Base-by-base conservation (phyloP, 305 asterid genomes). In the Caryopteris hybrid region DNA sequence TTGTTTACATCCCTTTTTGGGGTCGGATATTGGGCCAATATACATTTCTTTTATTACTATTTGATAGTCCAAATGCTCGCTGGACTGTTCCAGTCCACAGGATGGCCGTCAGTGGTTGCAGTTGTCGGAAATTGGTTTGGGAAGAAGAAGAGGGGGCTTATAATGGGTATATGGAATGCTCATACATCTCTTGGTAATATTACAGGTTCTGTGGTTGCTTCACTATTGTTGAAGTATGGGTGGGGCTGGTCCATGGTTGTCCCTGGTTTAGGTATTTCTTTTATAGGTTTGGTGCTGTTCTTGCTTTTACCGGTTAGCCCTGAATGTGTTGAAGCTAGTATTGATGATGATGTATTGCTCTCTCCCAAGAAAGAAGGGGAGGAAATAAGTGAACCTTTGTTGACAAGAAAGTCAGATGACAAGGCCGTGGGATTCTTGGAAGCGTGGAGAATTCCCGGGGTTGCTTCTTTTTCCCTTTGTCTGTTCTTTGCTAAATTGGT, bases 101-200 rank as follows among this genome's bases (percentile, higher is more conserved):
- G 98, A n/a, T 92, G 98, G 98, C 98, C 97, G 1, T 88, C 98
- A 0, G 98, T 92, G 69, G 98, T 92, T 16, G 96, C 97, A 0
- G 90, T 92, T 13, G 90, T 92, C 0, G 97, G 98, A 0, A 90
- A 92, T 66, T 90, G 98, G 98, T 92, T 90, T 9, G 96, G 97
- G 67, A 90, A 92, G 68, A 90, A 75, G 84, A 90, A 76, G 79
- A 81, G 98, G 52, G 96, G 98, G 5, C 95, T 92, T 52, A 90
- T 92, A 66, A 89, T 94, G 99, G 99, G 99, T 31, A 81, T 94
- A 2, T 94, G 99, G 99, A 94, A 91, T 72, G 85, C 97, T 50
- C 99, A 94, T 70, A 94, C 97, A 6, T 94, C 99, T 6, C 74
- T 94, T 36, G 99, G 99, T 45, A 94, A 94, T 79, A 94, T 94